Conservation (phyloP, 345 rosid species). For the Syzygium aromaticum region DNA sequence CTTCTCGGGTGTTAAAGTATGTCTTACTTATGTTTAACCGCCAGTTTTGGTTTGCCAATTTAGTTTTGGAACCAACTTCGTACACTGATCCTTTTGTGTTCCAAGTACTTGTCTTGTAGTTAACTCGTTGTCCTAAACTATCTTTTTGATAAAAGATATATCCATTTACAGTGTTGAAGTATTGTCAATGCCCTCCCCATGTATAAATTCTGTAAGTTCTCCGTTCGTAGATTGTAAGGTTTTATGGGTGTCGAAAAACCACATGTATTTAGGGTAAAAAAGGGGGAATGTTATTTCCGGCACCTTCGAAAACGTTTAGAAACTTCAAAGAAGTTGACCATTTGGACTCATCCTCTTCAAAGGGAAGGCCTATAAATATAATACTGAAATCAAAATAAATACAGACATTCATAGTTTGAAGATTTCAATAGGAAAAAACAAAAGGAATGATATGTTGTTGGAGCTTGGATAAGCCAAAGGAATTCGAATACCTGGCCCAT, state of each 20-base stretch:
- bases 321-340: neutral
- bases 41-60: rapidly evolving
- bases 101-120: neutral
- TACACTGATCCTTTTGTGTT: neutral
- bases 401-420: neutral
- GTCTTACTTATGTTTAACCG: neutral
- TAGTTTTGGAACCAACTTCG: neutral
- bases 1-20: neutral
- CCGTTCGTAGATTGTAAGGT: neutral
- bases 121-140: neutral
- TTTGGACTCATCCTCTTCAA: neutral
- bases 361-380: neutral
- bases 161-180: neutral
- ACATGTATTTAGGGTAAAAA: neutral
- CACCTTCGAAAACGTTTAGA: neutral
- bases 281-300: neutral
- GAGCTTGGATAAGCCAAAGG: neutral
- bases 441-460: neutral
- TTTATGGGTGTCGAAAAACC: neutral
- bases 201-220: neutral
- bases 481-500: neutral
- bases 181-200: neutral
- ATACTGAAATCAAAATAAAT: neutral
- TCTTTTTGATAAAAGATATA: neutral
- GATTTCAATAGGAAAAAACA: neutral